Evolutionary conservation across 306 rosid species (phyloP).

Genomic region (Canavalia gladiata): DNA sequence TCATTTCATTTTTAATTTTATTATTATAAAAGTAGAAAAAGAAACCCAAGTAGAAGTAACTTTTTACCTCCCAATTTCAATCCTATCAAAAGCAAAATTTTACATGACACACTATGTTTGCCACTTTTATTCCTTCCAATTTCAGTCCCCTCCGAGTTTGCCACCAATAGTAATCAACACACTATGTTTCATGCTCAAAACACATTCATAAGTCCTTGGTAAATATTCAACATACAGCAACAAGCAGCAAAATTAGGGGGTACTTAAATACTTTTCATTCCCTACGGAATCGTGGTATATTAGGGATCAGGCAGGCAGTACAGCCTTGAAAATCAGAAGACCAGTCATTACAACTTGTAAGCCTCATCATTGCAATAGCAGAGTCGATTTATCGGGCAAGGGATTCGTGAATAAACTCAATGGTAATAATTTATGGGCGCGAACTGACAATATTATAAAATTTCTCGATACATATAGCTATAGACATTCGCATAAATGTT

Average conservation of each 20-base stretch:
- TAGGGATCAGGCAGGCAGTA: neutral
- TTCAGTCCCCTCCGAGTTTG: neutral
- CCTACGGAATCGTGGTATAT: neutral
- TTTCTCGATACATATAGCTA: slow-evolving; percentile 71
- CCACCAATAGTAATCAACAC: neutral
- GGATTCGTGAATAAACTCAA: neutral
- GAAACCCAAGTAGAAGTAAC: too few species aligned
- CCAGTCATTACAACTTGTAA: neutral
- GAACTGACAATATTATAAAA: slow-evolving; percentile 64
- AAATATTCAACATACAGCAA: neutral
- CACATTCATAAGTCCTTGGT: neutral
- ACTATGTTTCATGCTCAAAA: too few species aligned
- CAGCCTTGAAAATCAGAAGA: neutral
- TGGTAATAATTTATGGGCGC: slow-evolving; percentile 55
- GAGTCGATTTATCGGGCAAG: neutral
- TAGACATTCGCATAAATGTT: slow-evolving; percentile 76
- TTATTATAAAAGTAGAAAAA: too few species aligned
- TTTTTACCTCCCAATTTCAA: neutral
- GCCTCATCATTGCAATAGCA: neutral
- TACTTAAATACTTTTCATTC: neutral
- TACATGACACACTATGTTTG: neutral
- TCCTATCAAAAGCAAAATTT: neutral
- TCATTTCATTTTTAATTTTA: too few species aligned
- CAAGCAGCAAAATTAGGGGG: neutral
- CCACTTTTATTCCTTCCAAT: neutral